These are phyloP conservation scores for Lodderomyces orthopsilosis DNA, from an alignment of 1,139 yeast genomes.

Conservation along the genomic window DNA sequence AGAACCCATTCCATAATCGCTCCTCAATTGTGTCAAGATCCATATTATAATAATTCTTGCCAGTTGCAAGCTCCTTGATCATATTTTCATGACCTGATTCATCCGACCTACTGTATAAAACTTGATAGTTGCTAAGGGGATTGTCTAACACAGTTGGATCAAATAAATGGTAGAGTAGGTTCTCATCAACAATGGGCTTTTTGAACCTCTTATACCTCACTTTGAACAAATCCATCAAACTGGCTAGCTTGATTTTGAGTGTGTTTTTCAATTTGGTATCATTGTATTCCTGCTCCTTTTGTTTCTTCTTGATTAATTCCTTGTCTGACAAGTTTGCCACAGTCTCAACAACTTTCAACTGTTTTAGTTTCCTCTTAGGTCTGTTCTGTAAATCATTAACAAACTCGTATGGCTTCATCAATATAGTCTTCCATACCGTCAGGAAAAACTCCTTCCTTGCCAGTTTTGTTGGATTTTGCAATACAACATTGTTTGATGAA, in stretches of 20 bases:
- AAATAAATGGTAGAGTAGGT: slow-evolving; percentile 68
- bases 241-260: slow-evolving; percentile 79
- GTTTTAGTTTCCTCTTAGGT: slow-evolving; percentile 47
- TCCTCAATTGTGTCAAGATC: slow-evolving; percentile 94
- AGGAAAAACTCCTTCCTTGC: slow-evolving; percentile 54
- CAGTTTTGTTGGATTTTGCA: slow-evolving; percentile 40
- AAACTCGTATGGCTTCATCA: slow-evolving; percentile 65
- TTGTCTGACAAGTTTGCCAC: slow-evolving; percentile 12
- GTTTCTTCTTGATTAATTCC: slow-evolving; percentile 26
- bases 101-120: slow-evolving; percentile 53
- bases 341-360: slow-evolving; percentile 26
- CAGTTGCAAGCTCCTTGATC: slow-evolving; percentile 77
- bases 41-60: slow-evolving; percentile 75
- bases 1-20: slow-evolving; percentile 93
- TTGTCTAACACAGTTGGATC: slow-evolving; percentile 50
- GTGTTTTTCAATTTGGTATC: slow-evolving; percentile 84
- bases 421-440: slow-evolving; percentile 52
- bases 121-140: slow-evolving; percentile 40
- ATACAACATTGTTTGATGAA: slow-evolving; percentile 44
- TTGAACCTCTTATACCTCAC: slow-evolving; percentile 83
- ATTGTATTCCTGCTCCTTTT: slow-evolving; percentile 57
- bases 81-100: slow-evolving; percentile 55
- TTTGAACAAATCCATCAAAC: slow-evolving; percentile 86
- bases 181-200: slow-evolving; percentile 86
- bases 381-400: slow-evolving; percentile 50